Evolutionary conservation across 805 yeast genomes (phyloP), one percentile per base, ranked within the genome.

Genomic region (Suhomyces canberraensis): DNA sequence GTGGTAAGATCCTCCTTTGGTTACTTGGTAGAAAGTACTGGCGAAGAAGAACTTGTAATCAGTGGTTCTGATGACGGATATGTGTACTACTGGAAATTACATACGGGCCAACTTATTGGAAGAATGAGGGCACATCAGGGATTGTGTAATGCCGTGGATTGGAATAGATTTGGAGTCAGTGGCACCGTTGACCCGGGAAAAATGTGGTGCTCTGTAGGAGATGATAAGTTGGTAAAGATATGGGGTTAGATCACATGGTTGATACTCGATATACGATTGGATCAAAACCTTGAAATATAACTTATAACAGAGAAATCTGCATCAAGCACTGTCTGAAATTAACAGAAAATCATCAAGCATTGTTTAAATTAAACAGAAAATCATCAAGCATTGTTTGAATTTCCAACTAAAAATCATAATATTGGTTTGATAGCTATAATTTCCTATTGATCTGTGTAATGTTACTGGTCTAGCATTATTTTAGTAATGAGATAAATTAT

Each of bases 11-110:
- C 95, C 1, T 74, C 87, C 46, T 81, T 88, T 54, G 95, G 95
- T 0, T 81, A 81, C 31, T 71, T 73, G 39, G 54, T 51, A 31
- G 44, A 50, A 8, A 46, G 47, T 1, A 46, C 44, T 6, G 47
- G 45, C 11, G 71, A 77, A 41, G 91, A 85, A 47, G 79, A 80
- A 44, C 64, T 85, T 34, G 75, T 87, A 0, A 62, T 82, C n/a
- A 78, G 88, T 46, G 96, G 96, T 0, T 78, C 90, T 30, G 95
- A 85, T 52, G 95, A 89, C 56, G 88, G 88, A 0, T 67, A 73
- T 36, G 71, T 86, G 3, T 87, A 80, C 54, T 66, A 89, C 2
- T 88, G 95, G 95, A 84, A 84, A 51, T 69, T 81, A 15, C 70
- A 72, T 32, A 79, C 79, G 17, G 89, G 93, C 4, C 79, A 80